Evolutionary conservation across 2,329 filamentous ascomycete genomes (phyloP).

Genomic region (Tolypocladium tropicale): DNA sequence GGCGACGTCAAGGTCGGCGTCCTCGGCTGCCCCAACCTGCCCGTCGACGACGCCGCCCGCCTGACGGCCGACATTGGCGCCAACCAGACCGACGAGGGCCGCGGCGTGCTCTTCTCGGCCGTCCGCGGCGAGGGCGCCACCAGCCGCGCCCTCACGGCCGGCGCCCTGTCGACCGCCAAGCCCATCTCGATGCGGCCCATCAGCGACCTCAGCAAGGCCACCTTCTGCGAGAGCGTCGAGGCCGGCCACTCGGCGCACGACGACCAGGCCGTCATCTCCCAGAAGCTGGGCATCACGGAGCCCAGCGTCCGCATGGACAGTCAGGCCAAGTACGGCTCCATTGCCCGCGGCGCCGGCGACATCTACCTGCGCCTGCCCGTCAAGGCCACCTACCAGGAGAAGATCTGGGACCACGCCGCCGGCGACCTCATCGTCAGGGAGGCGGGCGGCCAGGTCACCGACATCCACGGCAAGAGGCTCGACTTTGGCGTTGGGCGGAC

Average conservation of each 20-base stretch:
- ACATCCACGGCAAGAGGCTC: conserved; percentile 72
- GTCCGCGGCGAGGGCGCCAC: conserved; percentile 69
- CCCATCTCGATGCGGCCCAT: conserved; percentile 73
- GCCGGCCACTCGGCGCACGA: conserved; percentile 83
- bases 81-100: conserved; percentile 64
- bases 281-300: conserved; percentile 75
- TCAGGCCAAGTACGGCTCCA: conserved; percentile 94
- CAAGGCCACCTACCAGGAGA: conserved; percentile 84
- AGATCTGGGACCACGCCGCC: conserved; percentile 98
- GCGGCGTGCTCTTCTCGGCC: conserved; percentile 82
- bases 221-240: conserved; percentile 96
- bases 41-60: conserved; percentile 61
- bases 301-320: conserved; percentile 95
- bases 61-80: conserved; percentile 58
- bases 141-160: conserved; percentile 58
- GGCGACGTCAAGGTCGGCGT: conserved; percentile 91
- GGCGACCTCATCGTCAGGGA: conserved; percentile 91
- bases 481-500: conserved; percentile 85
- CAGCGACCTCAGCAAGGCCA: conserved; percentile 64
- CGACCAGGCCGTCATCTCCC: conserved; percentile 72
- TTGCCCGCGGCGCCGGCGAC: conserved; percentile 87
- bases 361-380: conserved; percentile 87
- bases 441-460: conserved; percentile 84
- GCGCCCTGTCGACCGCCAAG: conserved; percentile 40
- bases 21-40: conserved; percentile 90